A percentile compares a stretch with the other conserved stretches of the same genome.
phyloP scores from a whole-genome alignment of 108 stramenopile genomes.

The Cyclotella baltica region DNA sequence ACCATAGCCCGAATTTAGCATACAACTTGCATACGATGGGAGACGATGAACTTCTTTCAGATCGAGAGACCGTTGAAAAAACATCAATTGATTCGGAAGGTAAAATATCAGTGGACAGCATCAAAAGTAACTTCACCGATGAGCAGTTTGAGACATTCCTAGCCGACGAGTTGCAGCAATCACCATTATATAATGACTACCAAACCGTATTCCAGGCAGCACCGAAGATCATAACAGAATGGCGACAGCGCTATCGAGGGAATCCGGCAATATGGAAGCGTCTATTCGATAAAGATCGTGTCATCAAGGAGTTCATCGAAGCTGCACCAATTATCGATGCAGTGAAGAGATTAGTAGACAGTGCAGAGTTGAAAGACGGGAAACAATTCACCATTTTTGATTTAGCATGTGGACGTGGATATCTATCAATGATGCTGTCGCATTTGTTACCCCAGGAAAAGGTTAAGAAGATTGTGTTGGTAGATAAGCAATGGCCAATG shows the following conservation, averaged over 20 bases:
- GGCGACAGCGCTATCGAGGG: slow-evolving; percentile 62
- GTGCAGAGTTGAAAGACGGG: slow-evolving; percentile 14
- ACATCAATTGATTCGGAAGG: too few species aligned
- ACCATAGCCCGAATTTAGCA: too few species aligned
- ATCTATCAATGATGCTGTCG: slow-evolving; percentile 62
- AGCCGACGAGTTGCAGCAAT: slow-evolving; percentile 6
- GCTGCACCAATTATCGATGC: slow-evolving; percentile 63
- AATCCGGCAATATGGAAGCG: slow-evolving; percentile 64
- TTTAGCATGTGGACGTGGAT: slow-evolving; percentile 68
- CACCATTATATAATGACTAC: slow-evolving; percentile 21
- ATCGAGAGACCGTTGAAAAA: too few species aligned
- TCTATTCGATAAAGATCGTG: slow-evolving; percentile 58
- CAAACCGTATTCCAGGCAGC: slow-evolving; percentile 23
- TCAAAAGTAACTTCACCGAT: not conserved
- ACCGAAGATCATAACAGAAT: slow-evolving; percentile 36
- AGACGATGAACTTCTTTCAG: too few species aligned
- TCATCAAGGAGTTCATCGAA: slow-evolving; percentile 75
- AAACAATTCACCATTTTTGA: slow-evolving; percentile 59
- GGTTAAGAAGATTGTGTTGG: slow-evolving; percentile 56
- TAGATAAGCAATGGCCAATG: slow-evolving; percentile 75
- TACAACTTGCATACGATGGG: too few species aligned
- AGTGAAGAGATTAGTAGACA: slow-evolving; percentile 35
- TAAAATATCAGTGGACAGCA: not conserved
- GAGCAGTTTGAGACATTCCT: slow-evolving; percentile 24
- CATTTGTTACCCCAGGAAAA: slow-evolving; percentile 59